Conservation (phyloP, 176 grass and related monocot species). For the Juncus effusus region DNA sequence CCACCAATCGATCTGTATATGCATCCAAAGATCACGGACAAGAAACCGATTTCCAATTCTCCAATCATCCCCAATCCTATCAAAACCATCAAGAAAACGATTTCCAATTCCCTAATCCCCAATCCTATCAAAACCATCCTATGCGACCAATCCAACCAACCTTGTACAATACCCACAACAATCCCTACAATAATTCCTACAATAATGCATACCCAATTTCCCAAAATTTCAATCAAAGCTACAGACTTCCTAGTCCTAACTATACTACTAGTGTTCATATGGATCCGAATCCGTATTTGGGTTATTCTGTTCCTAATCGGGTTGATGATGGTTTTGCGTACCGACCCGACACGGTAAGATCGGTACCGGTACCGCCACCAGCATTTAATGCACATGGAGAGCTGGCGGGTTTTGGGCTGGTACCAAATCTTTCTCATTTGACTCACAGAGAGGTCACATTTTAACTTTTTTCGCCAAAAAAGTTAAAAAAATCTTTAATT, state of each 20-base stretch:
- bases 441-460: slow-evolving; percentile 26
- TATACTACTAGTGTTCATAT: slow-evolving; percentile 26
- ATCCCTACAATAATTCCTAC: slow-evolving; percentile 26
- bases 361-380: slow-evolving; percentile 22
- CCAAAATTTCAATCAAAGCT: slow-evolving; percentile 14
- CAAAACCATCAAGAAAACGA: slow-evolving; percentile 35
- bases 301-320: slow-evolving; percentile 14
- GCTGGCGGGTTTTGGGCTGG: slow-evolving; percentile 17
- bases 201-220: slow-evolving; percentile 26
- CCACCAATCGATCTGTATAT: slow-evolving; percentile 39
- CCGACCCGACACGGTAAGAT: slow-evolving; percentile 21
- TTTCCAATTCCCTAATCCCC: slow-evolving; percentile 24
- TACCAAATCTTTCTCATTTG: slow-evolving; percentile 27
- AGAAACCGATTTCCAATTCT: slow-evolving; percentile 29
- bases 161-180: neutral
- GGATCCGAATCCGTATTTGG: no score
- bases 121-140: slow-evolving; percentile 29
- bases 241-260: slow-evolving; percentile 19
- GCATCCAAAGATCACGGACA: slow-evolving; percentile 51
- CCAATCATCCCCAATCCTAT: slow-evolving; percentile 26
- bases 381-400: slow-evolving; percentile 15
- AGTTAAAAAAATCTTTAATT: neutral
- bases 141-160: slow-evolving; percentile 3
- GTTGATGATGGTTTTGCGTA: slow-evolving; percentile 24
- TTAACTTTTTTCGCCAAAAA: slow-evolving; percentile 15